These are phyloP conservation scores for Xylariaceae sp. DNA, from an alignment of 2,329 filamentous ascomycete species.

Conservation along the genomic window DNA sequence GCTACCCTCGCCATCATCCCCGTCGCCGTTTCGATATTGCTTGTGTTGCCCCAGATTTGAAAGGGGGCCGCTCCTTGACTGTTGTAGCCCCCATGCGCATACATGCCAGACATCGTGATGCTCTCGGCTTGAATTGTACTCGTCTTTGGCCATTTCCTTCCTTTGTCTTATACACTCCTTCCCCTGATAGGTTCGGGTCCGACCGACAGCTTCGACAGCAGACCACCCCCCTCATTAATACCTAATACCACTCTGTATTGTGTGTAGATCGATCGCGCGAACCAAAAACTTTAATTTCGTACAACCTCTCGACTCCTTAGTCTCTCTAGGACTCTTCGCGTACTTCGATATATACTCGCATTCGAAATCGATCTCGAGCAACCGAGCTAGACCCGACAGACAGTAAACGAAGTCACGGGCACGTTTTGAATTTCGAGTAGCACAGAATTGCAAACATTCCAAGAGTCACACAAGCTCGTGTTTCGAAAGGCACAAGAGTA, in stretches of 20 bases:
- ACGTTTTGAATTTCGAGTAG: background rate
- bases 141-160: constrained; percentile 1
- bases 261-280: no score
- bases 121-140: background rate
- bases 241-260: constrained; percentile 1
- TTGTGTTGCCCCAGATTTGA: background rate
- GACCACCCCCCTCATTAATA: background rate
- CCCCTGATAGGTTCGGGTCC: constrained; percentile 13
- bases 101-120: constrained; percentile 7
- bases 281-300: background rate
- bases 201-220: constrained; percentile 19
- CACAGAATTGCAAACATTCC: background rate
- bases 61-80: background rate
- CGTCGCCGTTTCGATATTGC: background rate
- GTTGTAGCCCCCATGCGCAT: background rate
- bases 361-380: background rate
- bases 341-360: background rate
- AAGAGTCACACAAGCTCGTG: background rate
- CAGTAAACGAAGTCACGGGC: background rate
- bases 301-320: background rate
- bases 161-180: background rate
- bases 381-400: background rate
- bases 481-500: background rate
- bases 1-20: background rate
- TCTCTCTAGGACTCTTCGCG: background rate